phyloP scores from a whole-genome alignment of 345 rosid genomes.

The Excoecaria cochinchinensis region DNA sequence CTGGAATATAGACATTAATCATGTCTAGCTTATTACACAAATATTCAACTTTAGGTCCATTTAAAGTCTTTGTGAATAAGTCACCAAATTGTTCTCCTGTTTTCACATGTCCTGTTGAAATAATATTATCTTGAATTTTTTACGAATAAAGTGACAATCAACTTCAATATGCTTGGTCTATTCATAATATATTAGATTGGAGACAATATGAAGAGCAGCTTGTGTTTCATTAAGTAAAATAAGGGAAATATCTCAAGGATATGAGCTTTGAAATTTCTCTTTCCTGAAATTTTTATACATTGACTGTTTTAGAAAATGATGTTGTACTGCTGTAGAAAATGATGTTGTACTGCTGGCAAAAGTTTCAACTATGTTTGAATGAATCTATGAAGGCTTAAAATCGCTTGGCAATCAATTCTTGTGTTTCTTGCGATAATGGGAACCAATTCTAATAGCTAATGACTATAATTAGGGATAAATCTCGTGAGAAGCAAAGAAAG shows the following conservation, averaged over 20 bases:
- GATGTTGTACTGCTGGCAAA: neutral
- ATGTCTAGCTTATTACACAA: too few species aligned
- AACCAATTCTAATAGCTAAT: constrained; percentile 3
- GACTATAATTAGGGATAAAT: constrained; percentile 59
- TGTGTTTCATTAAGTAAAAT: neutral
- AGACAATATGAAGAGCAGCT: too few species aligned
- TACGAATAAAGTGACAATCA: too few species aligned
- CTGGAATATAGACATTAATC: too few species aligned
- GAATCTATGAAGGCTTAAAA: neutral
- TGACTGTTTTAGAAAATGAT: neutral
- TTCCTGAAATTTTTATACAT: too few species aligned
- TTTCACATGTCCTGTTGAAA: too few species aligned
- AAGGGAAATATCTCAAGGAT: neutral
- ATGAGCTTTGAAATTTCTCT: neutral
- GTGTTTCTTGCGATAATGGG: neutral
- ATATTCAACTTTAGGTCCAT: too few species aligned
- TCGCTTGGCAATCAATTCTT: neutral
- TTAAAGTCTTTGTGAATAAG: too few species aligned
- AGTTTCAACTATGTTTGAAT: neutral
- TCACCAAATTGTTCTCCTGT: too few species aligned
- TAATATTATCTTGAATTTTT: too few species aligned
- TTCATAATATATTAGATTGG: too few species aligned
- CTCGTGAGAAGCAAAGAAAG: constrained; percentile 80
- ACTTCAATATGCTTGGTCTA: too few species aligned
- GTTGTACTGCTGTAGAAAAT: neutral